phyloP scores from a whole-genome alignment of 2,329 filamentous ascomycete genomes.

The Epichloe sibirici region DNA sequence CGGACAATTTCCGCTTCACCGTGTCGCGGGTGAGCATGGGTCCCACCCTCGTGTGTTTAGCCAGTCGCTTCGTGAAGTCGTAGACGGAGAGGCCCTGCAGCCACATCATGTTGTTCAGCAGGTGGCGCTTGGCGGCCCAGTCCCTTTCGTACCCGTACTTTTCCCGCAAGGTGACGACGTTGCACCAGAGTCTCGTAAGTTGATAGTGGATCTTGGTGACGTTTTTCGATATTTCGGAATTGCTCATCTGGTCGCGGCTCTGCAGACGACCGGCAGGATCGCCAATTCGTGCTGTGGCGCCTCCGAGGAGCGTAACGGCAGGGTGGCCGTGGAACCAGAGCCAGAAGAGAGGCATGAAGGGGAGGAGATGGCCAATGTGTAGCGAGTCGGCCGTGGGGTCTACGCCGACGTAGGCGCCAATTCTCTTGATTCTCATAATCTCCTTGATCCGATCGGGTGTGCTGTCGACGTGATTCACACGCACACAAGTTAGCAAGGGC shows the following conservation, averaged over 20 bases:
- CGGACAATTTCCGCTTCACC: constrained; percentile 76
- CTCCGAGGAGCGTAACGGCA: constrained; percentile 56
- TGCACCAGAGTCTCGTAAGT: constrained; percentile 58
- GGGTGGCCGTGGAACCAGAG: constrained; percentile 66
- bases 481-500: constrained; percentile 1
- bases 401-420: constrained; percentile 69
- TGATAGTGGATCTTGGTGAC: constrained; percentile 57
- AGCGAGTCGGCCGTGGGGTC: constrained; percentile 72
- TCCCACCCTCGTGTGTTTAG: constrained; percentile 62
- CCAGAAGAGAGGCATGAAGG: constrained; percentile 77
- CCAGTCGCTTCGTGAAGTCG: constrained; percentile 65
- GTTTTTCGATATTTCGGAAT: constrained; percentile 46
- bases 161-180: constrained; percentile 53
- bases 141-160: constrained; percentile 53
- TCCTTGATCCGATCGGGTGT: constrained; percentile 43
- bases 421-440: constrained; percentile 51
- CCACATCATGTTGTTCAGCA: constrained; percentile 81
- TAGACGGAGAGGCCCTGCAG: constrained; percentile 58
- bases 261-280: constrained; percentile 62
- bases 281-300: constrained; percentile 65
- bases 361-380: constrained; percentile 69
- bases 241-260: constrained; percentile 42
- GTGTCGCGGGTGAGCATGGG: constrained; percentile 82
- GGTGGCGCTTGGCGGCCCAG: constrained; percentile 51
- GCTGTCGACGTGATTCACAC: constrained; percentile 13